Base-by-base conservation (phyloP, 169 alveolate genomes). In the Plasmodium coatneyi region DNA sequence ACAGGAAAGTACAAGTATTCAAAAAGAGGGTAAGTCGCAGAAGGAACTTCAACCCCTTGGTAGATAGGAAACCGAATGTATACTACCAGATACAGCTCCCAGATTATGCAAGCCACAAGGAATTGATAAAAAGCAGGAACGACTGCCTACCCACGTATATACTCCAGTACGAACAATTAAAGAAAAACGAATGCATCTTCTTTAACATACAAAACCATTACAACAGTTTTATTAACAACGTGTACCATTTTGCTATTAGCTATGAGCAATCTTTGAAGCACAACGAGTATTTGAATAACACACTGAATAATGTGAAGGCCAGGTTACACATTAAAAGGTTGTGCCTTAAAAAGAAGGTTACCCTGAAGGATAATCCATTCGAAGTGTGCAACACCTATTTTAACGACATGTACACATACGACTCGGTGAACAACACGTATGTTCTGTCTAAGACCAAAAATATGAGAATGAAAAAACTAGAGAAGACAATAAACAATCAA, bases 241-340 rank as follows among this genome's bases (percentile, higher is more conserved):
- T 84, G 16, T 84, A 84, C 60, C 92, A 84, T 74, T 84, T 84
- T 46, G 83, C 92, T 72, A 34, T 74, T 49, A 84, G 83, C 36
- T 84, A 84, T 84, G 92, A 84, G 16, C 92, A 84, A 39, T 84
- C 92, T 32, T 54, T 84, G n/a, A 84, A 74, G 79, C 84, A 72
- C 60, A 84, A 84, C 28, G 92, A 84, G 74, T 74, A 74, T 60
- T 39, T 84, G 6, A 84, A 84, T 28, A 84, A 74, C n/a, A 52
- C 92, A 7, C 36, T 74, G 60, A 84, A 84, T 49, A 74, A 74
- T 66, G 71, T 71, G 39, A 84, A 74, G 71, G 52, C 92, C 12
- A 84, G 84, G 32, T 52, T 72, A n/a, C 32, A 84, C 60, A 74
- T 84, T 49, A 84, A 84, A 28, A 72, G 92, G 25, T 32, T 84